Evolutionary conservation across 2,329 filamentous ascomycete species (phyloP).

Genomic region (Aureobasidium lini): DNA sequence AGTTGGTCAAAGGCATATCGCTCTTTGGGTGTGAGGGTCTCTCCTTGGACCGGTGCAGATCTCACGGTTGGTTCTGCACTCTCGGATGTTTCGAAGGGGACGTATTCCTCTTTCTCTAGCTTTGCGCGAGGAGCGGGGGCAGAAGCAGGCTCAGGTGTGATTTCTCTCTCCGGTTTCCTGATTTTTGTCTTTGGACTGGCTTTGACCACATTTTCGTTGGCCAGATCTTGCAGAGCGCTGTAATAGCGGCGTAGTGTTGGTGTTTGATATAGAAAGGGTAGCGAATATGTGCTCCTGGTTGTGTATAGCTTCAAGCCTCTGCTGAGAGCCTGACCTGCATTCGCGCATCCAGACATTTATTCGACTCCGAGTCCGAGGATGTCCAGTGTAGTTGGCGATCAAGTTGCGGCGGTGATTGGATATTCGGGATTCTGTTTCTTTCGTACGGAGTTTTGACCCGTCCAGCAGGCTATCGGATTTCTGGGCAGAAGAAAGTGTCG

Average conservation of each 20-base stretch:
- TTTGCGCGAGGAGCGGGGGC: neutral
- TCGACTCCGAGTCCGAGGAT: neutral
- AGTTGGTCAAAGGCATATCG: conserved; percentile 3
- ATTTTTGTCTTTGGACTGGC: neutral
- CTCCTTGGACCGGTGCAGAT: neutral
- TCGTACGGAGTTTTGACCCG: neutral
- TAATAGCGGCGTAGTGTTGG: conserved; percentile 7
- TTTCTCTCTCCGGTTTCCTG: neutral
- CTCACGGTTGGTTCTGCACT: neutral
- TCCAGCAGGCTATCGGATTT: neutral
- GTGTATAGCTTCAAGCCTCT: neutral
- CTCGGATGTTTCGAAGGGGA: neutral
- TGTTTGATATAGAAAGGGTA: conserved; percentile 8
- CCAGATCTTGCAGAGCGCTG: conserved; percentile 9
- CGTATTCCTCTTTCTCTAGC: neutral
- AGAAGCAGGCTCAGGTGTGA: neutral
- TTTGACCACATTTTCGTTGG: neutral
- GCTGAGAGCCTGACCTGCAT: conserved; percentile 5
- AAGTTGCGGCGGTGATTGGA: neutral
- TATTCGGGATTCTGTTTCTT: neutral
- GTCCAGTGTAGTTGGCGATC: neutral
- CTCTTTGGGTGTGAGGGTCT: neutral
- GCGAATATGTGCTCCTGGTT: too few species aligned
- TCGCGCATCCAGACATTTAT: conserved; percentile 8
- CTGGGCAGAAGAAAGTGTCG: neutral